phyloP scores from a whole-genome alignment of 73 alveolate species.

The Paramecium bursaria region DNA sequence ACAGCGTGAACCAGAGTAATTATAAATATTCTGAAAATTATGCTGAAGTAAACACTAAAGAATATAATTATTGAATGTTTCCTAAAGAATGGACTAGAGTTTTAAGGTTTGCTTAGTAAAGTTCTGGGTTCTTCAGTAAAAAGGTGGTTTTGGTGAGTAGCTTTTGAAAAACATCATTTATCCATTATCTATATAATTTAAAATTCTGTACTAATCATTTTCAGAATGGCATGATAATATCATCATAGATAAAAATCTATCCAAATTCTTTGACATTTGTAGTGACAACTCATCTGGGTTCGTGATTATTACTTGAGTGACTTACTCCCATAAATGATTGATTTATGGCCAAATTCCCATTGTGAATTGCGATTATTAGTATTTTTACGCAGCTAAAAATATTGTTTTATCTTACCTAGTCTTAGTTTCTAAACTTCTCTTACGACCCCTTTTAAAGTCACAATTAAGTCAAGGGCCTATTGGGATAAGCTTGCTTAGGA shows the following conservation, averaged over 20 bases:
- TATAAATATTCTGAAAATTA: constrained; percentile 18
- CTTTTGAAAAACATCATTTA: not conserved
- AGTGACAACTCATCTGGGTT: not conserved
- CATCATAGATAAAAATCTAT: constrained; percentile 17
- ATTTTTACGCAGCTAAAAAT: not conserved
- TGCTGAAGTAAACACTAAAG: not conserved
- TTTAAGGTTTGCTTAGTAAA: constrained; percentile 21
- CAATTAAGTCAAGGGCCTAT: not conserved
- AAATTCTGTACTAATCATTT: not conserved
- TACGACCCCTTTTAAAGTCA: not conserved
- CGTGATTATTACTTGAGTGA: not conserved
- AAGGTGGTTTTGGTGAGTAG: constrained; percentile 21
- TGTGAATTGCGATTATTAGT: not conserved
- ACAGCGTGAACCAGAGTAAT: not conserved
- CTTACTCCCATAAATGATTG: not conserved
- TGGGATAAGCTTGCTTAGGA: not conserved
- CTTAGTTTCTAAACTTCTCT: not conserved
- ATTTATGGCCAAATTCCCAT: not conserved
- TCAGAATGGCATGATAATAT: not conserved
- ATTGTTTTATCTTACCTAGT: not conserved
- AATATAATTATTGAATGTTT: constrained; percentile 26
- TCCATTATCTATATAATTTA: not conserved
- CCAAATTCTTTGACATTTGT: constrained; percentile 39
- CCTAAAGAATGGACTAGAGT: constrained; percentile 21
- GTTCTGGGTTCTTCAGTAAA: not conserved